Evolutionary conservation across 139 green algal species (phyloP), one percentile per base, ranked within the genome.

Genomic region (Micractinium sp.): DNA sequence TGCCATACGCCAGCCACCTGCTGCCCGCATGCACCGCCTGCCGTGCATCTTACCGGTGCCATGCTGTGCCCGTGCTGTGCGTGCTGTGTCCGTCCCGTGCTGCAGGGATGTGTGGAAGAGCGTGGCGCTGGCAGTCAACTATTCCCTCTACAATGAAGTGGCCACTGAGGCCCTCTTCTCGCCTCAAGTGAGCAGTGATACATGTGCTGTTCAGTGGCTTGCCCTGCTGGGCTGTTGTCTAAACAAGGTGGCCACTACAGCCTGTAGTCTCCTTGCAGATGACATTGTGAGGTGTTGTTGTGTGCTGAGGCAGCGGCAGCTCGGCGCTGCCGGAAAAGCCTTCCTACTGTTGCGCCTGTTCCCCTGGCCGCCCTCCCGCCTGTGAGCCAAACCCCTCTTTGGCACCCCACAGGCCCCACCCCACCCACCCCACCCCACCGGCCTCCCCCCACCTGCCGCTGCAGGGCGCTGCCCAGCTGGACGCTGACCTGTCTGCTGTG

Each of bases 61-160:
- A 73, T 25, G 14, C 2, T 29, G 20, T 73, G 22, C 22, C 63
- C 63, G 63, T 20, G 20, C 63, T 73, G 63, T 73, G 7, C 63
- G 63, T 29, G 20, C 22, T 20, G 63, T n/a, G 35, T 20, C 35
- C 16, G 36, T 20, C 23, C 47, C 25, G 22, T 33, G 2, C 36
- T 66, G 63, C 83, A 87, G 90, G n/a, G 90, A 94, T 39, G 86
- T 89, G 69, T 95, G 93, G 93, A 91, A 89, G 29, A 85, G 82
- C 5, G 88, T 93, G 31, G 93, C 92, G 0, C 76, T 93, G 29
- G 91, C 91, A 16, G 74, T 91, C 82, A 93, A 93, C 61, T 90
- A 90, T 41, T 39, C 80, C 1, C 25, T 95, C 22, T 95, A 90
- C 90, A 95, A 95, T 47, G 93, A 95, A 3, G 76, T 95, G 23